Base-by-base conservation (phyloP, 176 grass and related monocot species). In the Ensete glaucum region DNA sequence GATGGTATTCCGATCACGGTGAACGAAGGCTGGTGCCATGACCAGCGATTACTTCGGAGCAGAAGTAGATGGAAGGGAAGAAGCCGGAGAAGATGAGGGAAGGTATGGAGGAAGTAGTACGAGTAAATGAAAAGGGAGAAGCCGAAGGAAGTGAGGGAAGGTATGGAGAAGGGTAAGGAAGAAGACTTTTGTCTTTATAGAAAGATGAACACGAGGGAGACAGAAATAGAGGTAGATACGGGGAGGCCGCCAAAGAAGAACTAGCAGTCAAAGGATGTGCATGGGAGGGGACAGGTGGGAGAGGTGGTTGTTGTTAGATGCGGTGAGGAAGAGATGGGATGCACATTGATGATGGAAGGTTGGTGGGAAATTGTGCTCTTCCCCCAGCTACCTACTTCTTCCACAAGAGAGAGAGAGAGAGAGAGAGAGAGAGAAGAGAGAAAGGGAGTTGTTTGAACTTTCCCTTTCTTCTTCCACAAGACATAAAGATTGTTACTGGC, bases 1-100 rank as follows among this genome's bases (percentile, higher is more conserved):
- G 19, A 99, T 90, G 10, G 81, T 73, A 53, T 80, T 87, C 1
- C 80, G 77, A 76, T 72, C 62, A 13, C 67, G 64, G 63, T 71
- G 58, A 22, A 50, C 69, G 9, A 70, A 80, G 1, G 43, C 78
- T 9, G 78, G 78, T 10, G 69, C 58, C 78, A 80, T 80, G 58
- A 57, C 7, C 49, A 0, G 9, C 3, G 9, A 8, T n/a, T n/a
- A 16, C 57, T 16, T 60, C 1, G 57, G 57, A 60, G 57, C 3
- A n/a, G 2, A 6, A 60, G 5, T 17, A 60, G 19, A 6, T 60
- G 14, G n/a, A 14, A 23, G 8, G 3, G 15, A 9, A 22, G n/a
- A 14, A 24, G 21, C 2, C 2, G n/a, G 15, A 14, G 69, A n/a
- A 10, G n/a, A 2, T 5, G 34, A 70, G 4, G 34, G 16, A 52